Conservation (phyloP, 805 yeast species). For the Kregervanrija delftensis region DNA sequence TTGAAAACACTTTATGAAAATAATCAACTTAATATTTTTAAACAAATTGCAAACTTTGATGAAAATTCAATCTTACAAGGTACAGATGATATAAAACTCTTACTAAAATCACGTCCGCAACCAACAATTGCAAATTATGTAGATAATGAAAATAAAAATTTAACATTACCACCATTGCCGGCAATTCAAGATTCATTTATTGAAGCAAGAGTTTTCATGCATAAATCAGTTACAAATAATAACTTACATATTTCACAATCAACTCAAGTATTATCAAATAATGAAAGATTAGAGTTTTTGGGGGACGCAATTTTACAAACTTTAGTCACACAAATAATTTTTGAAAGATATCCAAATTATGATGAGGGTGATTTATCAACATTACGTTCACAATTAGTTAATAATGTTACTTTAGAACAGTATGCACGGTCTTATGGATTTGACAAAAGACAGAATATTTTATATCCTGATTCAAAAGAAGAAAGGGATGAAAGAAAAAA, state of each 20-base stretch:
- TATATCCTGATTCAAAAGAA: conserved; percentile 2
- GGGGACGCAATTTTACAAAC: conserved; percentile 83
- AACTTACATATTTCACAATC: conserved; percentile 46
- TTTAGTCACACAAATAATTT: conserved; percentile 64
- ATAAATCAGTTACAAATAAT: conserved; percentile 63
- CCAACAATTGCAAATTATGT: conserved; percentile 6
- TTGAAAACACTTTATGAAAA: conserved; percentile 47
- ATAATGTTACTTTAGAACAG: conserved; percentile 62
- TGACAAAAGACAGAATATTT: conserved; percentile 40
- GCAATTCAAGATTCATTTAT: conserved; percentile 51
- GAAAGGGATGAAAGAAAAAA: conserved; percentile 34
- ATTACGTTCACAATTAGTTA: conserved; percentile 62
- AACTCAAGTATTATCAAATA: conserved; percentile 58
- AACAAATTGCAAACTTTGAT: conserved; percentile 42
- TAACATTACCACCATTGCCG: conserved; percentile 56
- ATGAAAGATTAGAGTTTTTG: conserved; percentile 83
- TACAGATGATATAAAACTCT: conserved; percentile 10
- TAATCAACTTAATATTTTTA: conserved; percentile 46
- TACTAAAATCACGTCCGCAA: conserved; percentile 6
- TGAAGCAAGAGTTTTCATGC: conserved; percentile 69
- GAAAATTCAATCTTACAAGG: conserved; percentile 19
- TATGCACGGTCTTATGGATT: conserved; percentile 68
- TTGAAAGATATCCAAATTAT: conserved; percentile 56
- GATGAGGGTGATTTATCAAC: conserved; percentile 77
- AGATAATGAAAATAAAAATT: conserved; percentile 8